Evolutionary conservation across 257 asterid genomes (phyloP), one percentile per base, ranked within the genome.

Genomic region (Catharanthus roseus): DNA sequence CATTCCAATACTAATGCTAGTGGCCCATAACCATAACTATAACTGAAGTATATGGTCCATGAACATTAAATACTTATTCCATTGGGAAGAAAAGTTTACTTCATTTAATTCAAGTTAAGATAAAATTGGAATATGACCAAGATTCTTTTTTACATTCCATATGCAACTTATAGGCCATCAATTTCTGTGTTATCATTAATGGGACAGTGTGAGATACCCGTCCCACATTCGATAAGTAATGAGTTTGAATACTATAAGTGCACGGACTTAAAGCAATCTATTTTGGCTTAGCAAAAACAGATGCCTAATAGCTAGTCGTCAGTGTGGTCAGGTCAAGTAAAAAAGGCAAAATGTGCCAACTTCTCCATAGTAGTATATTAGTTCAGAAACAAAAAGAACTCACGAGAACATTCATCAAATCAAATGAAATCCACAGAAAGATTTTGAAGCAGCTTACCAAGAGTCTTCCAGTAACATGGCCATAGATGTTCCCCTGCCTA

Each of bases 401-500:
- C 12, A 55, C 51, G 7, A 31, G 13, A 29, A 21, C 6, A 55
- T 15, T n/a, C n/a, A n/a, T n/a, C n/a, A n/a, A n/a, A n/a, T 6
- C 55, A 4, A 23, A 39, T 49, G 44, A 57, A 8, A 34, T 36
- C 67, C 42, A 51, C 28, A 56, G 39, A 10, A 42, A 1, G 36
- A 49, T 19, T 38, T n/a, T n/a, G n/a, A 26, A 29, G 44, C 1
- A 42, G 55, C 80, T 74, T 69, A 84, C 88, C 85, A 82, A 9
- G 78, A 82, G 57, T 82, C 70, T 77, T 8, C 85, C 88, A n/a
- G 86, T 74, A 38, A 82, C 77, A 68, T 82, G 86, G 26, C 86
- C 88, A 63, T 77, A 81, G 65, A 82, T 75, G 50, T 84, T 84
- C 55, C 88, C 85, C 65, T 84, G 85, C 58, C 83, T 79, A 47